A percentile compares a stretch with the other conserved stretches of the same genome.
Conservation (phyloP, 768 basidiomycete species). For the Pulveroboletus sp. region DNA sequence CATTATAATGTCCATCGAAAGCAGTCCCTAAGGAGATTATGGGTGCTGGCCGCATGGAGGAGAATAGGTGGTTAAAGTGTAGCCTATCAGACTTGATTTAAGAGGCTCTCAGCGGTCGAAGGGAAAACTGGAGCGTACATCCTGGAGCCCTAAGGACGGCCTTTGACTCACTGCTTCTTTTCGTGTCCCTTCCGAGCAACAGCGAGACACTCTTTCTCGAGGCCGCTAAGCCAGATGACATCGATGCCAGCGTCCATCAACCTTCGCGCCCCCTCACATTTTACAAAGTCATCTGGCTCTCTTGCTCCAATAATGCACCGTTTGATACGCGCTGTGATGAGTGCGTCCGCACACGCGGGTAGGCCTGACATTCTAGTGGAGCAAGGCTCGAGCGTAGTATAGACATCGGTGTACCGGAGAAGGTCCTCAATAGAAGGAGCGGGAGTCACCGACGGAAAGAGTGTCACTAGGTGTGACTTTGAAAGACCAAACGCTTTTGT, state of each 20-base stretch:
- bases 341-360: slow-evolving; percentile 78
- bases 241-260: slow-evolving; percentile 68
- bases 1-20: slow-evolving; percentile 23
- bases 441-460: slow-evolving; percentile 37
- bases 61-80: slow-evolving; percentile 13
- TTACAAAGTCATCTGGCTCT: slow-evolving; percentile 93
- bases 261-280: slow-evolving; percentile 80
- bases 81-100: slow-evolving; percentile 6
- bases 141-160: neutral
- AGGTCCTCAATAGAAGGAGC: slow-evolving; percentile 39
- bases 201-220: slow-evolving; percentile 77
- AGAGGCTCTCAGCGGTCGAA: neutral
- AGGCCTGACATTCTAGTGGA: slow-evolving; percentile 85
- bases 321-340: slow-evolving; percentile 65
- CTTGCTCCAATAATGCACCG: slow-evolving; percentile 85
- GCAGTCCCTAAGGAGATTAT: slow-evolving; percentile 14
- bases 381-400: slow-evolving; percentile 97
- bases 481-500: slow-evolving; percentile 58
- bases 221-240: slow-evolving; percentile 66
- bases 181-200: slow-evolving; percentile 65
- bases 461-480: slow-evolving; percentile 37
- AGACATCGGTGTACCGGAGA: slow-evolving; percentile 65
- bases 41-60: slow-evolving; percentile 11
- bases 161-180: neutral
- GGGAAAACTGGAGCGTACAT: slow-evolving; percentile 6